These are phyloP conservation scores for Lantana camara DNA, from an alignment of 257 asterid species.

Conservation along the genomic window DNA sequence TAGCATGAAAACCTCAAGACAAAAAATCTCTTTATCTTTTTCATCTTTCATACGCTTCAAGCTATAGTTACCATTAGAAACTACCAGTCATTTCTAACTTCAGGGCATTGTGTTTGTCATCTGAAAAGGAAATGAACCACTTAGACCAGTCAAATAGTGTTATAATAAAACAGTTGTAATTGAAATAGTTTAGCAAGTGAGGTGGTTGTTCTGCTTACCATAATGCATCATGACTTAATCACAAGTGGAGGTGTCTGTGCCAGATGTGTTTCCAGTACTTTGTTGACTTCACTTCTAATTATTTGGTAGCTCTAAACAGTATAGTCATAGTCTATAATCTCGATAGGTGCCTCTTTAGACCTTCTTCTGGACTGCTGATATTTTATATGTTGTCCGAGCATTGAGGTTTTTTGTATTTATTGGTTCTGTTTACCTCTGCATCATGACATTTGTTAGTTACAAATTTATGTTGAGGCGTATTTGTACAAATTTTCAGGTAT, in stretches of 20 bases:
- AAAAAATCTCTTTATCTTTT: not conserved
- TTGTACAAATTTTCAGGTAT: constrained; percentile 49
- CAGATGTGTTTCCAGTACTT: constrained; percentile 6
- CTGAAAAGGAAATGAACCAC: constrained; percentile 1
- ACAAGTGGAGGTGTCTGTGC: constrained; percentile 6
- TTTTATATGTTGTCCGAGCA: constrained; percentile 12
- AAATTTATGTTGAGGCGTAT: constrained; percentile 18
- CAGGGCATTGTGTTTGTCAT: not conserved
- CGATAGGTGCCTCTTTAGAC: not conserved
- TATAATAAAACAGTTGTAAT: not conserved
- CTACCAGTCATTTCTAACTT: not conserved
- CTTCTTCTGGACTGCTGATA: constrained; percentile 13
- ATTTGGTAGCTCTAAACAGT: not conserved
- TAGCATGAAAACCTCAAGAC: not conserved
- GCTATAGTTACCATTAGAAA: not conserved
- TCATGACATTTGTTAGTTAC: constrained; percentile 17
- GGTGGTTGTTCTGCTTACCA: not conserved
- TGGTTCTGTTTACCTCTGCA: constrained; percentile 2
- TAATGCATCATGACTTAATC: not conserved
- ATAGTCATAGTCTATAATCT: not conserved
- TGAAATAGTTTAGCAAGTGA: not conserved
- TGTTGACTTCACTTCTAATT: not conserved
- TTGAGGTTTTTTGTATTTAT: not conserved
- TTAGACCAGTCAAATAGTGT: not conserved
- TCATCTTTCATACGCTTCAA: not conserved